Percentiles rank a stretch among this genome's conserved stretches.
Conservation (phyloP, 140 eudicot genomes). For the Bidens hawaiensis region DNA sequence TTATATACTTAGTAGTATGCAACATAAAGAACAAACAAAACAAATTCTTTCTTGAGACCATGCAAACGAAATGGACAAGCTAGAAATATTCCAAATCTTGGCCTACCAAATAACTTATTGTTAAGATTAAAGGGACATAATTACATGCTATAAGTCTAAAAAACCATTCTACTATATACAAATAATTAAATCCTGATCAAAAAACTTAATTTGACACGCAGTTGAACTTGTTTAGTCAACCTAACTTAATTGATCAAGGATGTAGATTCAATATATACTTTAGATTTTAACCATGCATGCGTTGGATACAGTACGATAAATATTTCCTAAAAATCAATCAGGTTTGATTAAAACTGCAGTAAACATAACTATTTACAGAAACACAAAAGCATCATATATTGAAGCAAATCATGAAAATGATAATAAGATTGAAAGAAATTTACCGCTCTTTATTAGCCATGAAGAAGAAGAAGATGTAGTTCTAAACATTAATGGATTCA, state of each 20-base stretch:
- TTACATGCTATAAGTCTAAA: neutral
- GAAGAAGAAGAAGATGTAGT: constrained; percentile 14
- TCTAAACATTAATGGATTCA: neutral
- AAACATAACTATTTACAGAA: neutral
- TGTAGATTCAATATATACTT: neutral
- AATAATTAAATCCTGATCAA: neutral
- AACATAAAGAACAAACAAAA: constrained; percentile 15
- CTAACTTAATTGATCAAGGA: neutral
- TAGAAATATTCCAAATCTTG: constrained; percentile 20
- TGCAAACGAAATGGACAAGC: neutral
- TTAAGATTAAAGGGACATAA: neutral
- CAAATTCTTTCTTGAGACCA: neutral
- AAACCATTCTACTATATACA: neutral
- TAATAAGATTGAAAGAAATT: neutral
- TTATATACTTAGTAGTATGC: neutral
- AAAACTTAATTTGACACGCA: neutral
- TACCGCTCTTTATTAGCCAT: constrained; percentile 27
- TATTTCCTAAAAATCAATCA: constrained; percentile 10
- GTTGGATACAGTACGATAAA: neutral
- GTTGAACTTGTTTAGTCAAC: neutral
- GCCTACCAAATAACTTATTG: constrained; percentile 9
- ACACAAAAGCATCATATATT: neutral
- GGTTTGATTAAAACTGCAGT: neutral
- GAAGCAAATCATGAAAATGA: neutral
- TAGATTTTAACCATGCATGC: neutral